Conservation (phyloP, 352 stramenopile genomes). For the Achlya hypogyna region DNA sequence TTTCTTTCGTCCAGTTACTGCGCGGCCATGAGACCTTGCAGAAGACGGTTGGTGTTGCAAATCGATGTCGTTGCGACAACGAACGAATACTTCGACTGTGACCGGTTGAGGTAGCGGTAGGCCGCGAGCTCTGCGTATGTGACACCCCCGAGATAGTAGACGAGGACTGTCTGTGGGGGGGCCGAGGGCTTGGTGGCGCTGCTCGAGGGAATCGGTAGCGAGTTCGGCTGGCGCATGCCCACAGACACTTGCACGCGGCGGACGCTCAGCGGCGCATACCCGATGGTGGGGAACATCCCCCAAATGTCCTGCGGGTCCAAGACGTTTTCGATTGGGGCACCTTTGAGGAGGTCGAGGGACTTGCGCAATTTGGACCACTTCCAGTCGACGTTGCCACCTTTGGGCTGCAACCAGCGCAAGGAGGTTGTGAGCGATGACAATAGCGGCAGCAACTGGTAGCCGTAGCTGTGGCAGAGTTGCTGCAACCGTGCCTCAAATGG, state of each 20-base stretch:
- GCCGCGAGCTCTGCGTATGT: constrained; percentile 76
- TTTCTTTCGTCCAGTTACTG: too few species aligned
- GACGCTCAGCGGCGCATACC: constrained; percentile 77
- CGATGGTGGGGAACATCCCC: constrained; percentile 82
- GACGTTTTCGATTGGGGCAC: constrained; percentile 28
- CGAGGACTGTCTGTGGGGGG: constrained; percentile 33
- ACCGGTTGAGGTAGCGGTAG: constrained; percentile 62
- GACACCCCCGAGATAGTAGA: constrained; percentile 78
- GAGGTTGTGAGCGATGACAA: constrained; percentile 41
- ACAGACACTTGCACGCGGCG: constrained; percentile 66
- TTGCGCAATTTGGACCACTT: constrained; percentile 9
- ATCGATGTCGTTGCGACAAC: constrained; percentile 62
- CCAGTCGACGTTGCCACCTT: constrained; percentile 2
- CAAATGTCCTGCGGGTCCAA: constrained; percentile 50
- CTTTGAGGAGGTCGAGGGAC: not conserved
- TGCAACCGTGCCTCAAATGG: constrained; percentile 53
- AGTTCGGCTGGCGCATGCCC: constrained; percentile 50
- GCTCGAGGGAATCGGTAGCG: not conserved
- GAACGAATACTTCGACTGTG: constrained; percentile 50
- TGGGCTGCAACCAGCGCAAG: constrained; percentile 18
- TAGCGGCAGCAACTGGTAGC: constrained; percentile 52
- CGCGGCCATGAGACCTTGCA: constrained; percentile 25
- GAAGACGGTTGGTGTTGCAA: constrained; percentile 56
- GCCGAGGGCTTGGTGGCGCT: not conserved
- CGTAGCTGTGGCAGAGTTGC: constrained; percentile 78